Percentiles rank a stretch among this genome's conserved stretches.
Conservation (phyloP, 1,284 basidiomycete species). For the Peniophora sp. region DNA sequence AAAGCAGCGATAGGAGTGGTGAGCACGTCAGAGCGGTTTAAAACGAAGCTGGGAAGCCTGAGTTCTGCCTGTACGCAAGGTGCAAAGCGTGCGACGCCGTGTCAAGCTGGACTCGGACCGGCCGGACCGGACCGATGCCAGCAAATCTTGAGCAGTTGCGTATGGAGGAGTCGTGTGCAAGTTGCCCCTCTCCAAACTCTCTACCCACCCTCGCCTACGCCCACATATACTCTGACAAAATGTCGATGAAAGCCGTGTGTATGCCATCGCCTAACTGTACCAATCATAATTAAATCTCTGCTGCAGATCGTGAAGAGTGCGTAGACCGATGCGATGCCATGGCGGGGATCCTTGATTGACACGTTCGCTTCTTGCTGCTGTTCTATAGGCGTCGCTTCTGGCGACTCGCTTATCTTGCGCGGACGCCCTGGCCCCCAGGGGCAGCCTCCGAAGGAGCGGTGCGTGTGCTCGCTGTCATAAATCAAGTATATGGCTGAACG, state of each 20-base stretch:
- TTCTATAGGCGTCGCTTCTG: constrained; percentile 80
- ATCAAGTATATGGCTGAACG: not conserved
- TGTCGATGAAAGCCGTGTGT: constrained; percentile 68
- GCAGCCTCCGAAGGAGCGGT: constrained; percentile 85
- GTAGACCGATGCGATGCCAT: constrained; percentile 1
- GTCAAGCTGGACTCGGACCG: no score
- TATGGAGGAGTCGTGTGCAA: no score
- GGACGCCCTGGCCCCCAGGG: constrained; percentile 72
- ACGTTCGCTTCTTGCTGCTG: constrained; percentile 8
- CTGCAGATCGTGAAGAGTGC: constrained; percentile 15
- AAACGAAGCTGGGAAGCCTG: no score
- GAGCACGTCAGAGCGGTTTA: no score
- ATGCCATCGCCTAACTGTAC: not conserved
- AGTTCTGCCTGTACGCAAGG: no score
- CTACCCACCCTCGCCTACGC: no score
- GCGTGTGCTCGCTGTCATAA: constrained; percentile 17
- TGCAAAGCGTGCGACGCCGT: no score
- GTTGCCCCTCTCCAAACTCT: no score
- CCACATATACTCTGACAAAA: constrained; percentile 16
- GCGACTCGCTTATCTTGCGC: constrained; percentile 81
- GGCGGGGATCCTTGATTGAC: constrained; percentile 1
- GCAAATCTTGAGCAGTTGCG: no score
- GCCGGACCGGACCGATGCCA: no score
- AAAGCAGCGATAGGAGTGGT: no score
- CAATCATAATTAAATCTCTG: not conserved